Evolutionary conservation across 345 rosid genomes (phyloP), one percentile per base, ranked within the genome.

Genomic region (Eucalyptus microcorys): DNA sequence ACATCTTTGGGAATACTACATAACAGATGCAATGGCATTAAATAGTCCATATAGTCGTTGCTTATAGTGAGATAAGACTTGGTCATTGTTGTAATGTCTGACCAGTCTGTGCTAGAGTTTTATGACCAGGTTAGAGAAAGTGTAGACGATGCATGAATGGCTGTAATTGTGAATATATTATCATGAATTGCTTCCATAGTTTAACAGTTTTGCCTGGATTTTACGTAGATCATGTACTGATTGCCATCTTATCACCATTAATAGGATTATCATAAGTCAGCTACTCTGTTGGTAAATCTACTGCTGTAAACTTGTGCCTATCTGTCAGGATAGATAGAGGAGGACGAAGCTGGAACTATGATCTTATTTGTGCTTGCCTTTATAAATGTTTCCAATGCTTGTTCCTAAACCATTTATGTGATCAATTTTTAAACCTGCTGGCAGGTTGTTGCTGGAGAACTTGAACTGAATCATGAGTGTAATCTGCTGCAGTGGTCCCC

Each of bases 371-470:
- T 1, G 0, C 21, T 76, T 76, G 5, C 84, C 84, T 48, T 53
- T 49, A 21, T 42, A 71, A 37, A 61, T 66, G 52, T 84, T 30
- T 64, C 53, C 80, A 40, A 40, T 76, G 30, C 43, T 40, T 86
- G 49, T 48, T 26, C 87, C n/a, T 24, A 49, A 19, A 48, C 79
- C 11, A 5, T 87, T 48, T 59, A 37, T 88, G 53, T 37, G 80
- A 85, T 89, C 22, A 81, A 90, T 87, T 76, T 45, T 19, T 80
- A 48, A 87, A 55, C 49, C 87, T 90, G 37, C 79, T 89, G 88
- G 89, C 94, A 98, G 99, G 99, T 97, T 92, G 97, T 97, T 89
- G 99, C 99, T 26, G 99, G 99, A 88, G 99, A 98, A 94, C 97
- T 98, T 48, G 99, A 97, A 93, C 92, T 95, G 89, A 96, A 95